Evolutionary conservation across 352 stramenopile genomes (phyloP).

Genomic region (Globisporangium barbulae): DNA sequence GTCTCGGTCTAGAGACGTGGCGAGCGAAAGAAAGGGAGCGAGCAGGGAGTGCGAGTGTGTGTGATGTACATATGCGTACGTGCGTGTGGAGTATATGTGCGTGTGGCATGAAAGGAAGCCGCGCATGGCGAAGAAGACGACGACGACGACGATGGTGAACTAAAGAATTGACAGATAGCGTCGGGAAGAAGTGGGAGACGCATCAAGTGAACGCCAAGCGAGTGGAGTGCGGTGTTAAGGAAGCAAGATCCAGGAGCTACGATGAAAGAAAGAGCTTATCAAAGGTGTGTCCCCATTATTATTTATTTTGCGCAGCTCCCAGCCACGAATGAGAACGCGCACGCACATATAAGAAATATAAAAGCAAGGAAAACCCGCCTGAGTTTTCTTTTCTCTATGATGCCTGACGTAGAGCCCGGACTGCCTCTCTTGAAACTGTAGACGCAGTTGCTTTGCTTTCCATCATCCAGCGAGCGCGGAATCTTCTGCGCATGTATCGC

Average conservation of each 20-base stretch:
- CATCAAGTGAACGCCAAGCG: too few relatives aligned
- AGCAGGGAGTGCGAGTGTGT: neutral
- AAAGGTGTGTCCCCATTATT: neutral
- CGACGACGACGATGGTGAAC: neutral
- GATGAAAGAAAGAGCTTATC: neutral
- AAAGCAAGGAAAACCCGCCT: too few relatives aligned
- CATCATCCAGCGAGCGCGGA: too few relatives aligned
- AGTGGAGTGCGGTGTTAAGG: neutral
- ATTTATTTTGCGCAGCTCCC: neutral
- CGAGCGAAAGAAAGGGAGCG: too few relatives aligned
- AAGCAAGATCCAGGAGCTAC: neutral
- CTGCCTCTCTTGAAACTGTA: too few relatives aligned
- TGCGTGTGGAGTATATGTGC: neutral
- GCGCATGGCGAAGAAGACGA: too few relatives aligned
- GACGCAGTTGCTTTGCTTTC: too few relatives aligned
- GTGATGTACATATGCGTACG: neutral
- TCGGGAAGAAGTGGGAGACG: neutral
- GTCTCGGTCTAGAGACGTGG: conserved; percentile 35
- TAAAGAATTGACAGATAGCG: neutral
- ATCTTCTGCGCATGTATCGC: too few relatives aligned
- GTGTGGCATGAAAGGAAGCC: too few relatives aligned
- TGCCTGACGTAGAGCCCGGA: too few relatives aligned
- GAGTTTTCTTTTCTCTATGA: too few relatives aligned
- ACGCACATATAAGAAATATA: neutral
- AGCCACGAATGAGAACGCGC: neutral